These are phyloP conservation scores for Geranium rotundifolium DNA, from an alignment of 345 rosid genomes.

Conservation along the genomic window DNA sequence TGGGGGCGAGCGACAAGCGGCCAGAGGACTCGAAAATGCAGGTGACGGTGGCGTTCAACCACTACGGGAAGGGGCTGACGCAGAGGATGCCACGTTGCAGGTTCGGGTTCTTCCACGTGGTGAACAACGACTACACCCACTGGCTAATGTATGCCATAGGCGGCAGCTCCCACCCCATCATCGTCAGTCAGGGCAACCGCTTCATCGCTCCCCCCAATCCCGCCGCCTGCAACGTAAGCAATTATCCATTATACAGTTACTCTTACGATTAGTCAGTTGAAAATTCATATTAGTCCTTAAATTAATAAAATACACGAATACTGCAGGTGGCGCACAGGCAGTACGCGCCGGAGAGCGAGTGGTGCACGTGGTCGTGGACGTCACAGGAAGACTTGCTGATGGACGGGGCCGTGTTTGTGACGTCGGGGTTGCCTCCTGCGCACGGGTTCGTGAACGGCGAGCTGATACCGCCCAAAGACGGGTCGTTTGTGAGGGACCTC, in stretches of 20 bases:
- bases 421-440: no score
- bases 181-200: slow-evolving; percentile 62
- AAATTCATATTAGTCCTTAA: no score
- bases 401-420: no score
- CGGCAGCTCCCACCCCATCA: slow-evolving; percentile 52
- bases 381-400: no score
- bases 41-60: slow-evolving; percentile 65
- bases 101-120: slow-evolving; percentile 65
- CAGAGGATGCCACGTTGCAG: slow-evolving; percentile 78
- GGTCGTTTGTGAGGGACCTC: no score
- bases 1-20: slow-evolving; percentile 46
- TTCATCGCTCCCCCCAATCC: slow-evolving; percentile 47
- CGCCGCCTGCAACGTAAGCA: slow-evolving; percentile 16
- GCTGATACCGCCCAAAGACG: no score
- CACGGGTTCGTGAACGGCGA: no score
- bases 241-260: no score
- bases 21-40: slow-evolving; percentile 41
- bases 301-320: no score
- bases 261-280: no score
- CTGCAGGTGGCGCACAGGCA: slow-evolving; percentile 21
- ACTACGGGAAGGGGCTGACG: slow-evolving; percentile 54
- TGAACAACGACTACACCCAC: slow-evolving; percentile 68
- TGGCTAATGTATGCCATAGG: slow-evolving; percentile 74
- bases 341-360: slow-evolving; percentile 32
- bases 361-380: slow-evolving; percentile 62